Percentiles rank a stretch among this genome's conserved stretches.
Evolutionary conservation across 2,329 filamentous ascomycete species (phyloP).

Genomic region (Zasmidium cellare): DNA sequence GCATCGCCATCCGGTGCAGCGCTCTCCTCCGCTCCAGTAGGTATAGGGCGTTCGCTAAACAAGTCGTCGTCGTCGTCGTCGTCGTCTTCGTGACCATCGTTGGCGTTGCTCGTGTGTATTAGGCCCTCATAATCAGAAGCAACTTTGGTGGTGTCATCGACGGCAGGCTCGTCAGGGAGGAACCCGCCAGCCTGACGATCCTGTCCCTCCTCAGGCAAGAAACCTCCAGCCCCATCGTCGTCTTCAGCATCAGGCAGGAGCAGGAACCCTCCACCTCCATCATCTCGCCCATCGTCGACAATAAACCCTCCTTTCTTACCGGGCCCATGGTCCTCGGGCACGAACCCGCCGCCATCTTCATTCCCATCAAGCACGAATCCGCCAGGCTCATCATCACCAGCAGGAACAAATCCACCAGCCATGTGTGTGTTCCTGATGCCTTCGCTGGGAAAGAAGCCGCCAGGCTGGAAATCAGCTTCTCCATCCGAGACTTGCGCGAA

Average conservation of each 20-base stretch:
- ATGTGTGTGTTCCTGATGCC: slow-evolving; percentile 37
- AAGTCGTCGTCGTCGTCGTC: too few relatives aligned
- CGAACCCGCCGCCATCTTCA: slow-evolving; percentile 4
- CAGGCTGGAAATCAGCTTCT: slow-evolving; percentile 36
- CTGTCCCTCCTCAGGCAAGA: background rate
- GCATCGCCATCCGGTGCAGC: too few relatives aligned
- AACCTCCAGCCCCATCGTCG: background rate
- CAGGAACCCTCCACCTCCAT: slow-evolving; percentile 29
- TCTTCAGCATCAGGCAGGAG: slow-evolving; percentile 30
- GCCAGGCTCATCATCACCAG: slow-evolving; percentile 2
- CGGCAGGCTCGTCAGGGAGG: too few relatives aligned
- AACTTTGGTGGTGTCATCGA: too few relatives aligned
- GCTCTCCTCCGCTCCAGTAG: too few relatives aligned
- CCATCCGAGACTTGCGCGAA: slow-evolving; percentile 11
- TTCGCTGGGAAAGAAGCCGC: slow-evolving; percentile 28
- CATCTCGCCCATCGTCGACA: slow-evolving; percentile 16
- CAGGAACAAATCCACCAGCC: slow-evolving; percentile 7
- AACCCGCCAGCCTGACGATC: too few relatives aligned
- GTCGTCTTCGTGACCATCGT: too few relatives aligned
- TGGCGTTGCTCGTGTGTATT: too few relatives aligned
- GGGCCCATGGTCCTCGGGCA: slow-evolving; percentile 21
- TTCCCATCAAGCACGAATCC: slow-evolving; percentile 22
- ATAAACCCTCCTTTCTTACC: slow-evolving; percentile 9
- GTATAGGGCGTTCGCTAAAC: too few relatives aligned
- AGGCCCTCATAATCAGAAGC: too few relatives aligned